Conservation (phyloP, 140 eudicot genomes). For the Oenanthe javanica region DNA sequence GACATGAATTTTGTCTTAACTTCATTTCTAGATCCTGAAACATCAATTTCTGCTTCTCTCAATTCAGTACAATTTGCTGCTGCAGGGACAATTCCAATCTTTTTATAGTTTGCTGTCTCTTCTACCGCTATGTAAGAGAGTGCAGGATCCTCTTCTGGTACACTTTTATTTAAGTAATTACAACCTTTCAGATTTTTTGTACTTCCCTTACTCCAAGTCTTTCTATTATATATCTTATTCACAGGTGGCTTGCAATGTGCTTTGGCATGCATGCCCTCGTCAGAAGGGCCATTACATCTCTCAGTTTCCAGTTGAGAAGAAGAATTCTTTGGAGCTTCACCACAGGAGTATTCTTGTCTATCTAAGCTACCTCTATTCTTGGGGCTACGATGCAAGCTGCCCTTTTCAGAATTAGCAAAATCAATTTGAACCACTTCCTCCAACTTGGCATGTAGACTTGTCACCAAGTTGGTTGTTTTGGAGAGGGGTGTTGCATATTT, state of each 20-base stretch:
- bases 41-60: conserved; percentile 16
- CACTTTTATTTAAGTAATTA: conserved; percentile 20
- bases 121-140: conserved; percentile 13
- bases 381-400: conserved; percentile 9
- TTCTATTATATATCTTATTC: conserved; percentile 40
- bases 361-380: conserved; percentile 18
- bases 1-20: conserved; percentile 11
- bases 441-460: conserved; percentile 12
- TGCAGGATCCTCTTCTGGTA: conserved; percentile 22
- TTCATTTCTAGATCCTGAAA: conserved; percentile 8
- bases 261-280: not conserved
- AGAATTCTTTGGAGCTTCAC: conserved; percentile 19
- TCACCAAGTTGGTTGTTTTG: conserved; percentile 22
- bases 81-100: conserved; percentile 16
- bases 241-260: conserved; percentile 27
- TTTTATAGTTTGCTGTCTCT: conserved; percentile 17
- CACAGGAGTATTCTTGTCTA: conserved; percentile 11
- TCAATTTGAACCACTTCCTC: conserved; percentile 16
- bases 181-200: conserved; percentile 41
- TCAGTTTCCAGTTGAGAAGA: conserved; percentile 23
- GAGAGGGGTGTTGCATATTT: conserved; percentile 16
- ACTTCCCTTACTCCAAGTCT: conserved; percentile 33
- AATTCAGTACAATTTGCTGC: conserved; percentile 13
- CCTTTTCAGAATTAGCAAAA: conserved; percentile 8
- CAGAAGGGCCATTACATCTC: conserved; percentile 23